These are phyloP conservation scores for Neurospora sp. DNA, from an alignment of 2,329 filamentous ascomycete species.

Conservation along the genomic window DNA sequence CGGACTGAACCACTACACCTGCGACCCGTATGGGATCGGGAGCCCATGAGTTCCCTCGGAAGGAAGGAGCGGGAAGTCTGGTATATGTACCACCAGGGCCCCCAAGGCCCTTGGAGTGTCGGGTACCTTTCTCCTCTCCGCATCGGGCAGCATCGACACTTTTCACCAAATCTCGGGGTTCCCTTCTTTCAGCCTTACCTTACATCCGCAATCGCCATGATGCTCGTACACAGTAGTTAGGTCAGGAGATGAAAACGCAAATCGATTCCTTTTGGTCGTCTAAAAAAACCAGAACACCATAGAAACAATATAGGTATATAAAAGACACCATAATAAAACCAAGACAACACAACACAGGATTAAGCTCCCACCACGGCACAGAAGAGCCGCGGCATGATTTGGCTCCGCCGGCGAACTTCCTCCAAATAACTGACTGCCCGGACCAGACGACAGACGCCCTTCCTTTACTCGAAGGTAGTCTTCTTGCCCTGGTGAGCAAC, in stretches of 20 bases:
- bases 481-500: slow-evolving; percentile 73
- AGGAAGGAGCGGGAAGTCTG: background rate
- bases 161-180: no score
- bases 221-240: background rate
- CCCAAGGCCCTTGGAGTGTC: no score
- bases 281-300: background rate
- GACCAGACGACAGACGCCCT: background rate
- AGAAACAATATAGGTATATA: background rate
- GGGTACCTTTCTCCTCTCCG: no score
- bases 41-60: background rate
- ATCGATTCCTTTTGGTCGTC: background rate
- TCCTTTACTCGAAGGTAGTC: slow-evolving; percentile 60
- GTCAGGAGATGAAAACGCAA: background rate
- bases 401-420: no score
- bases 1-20: background rate
- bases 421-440: background rate
- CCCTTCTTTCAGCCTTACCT: no score
- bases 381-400: background rate
- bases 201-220: background rate
- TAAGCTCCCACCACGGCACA: background rate
- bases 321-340: background rate
- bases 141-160: no score
- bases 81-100: background rate
- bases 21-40: background rate
- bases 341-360: background rate